Percentiles rank a stretch among this genome's conserved stretches.
Evolutionary conservation across 2,329 filamentous ascomycete species (phyloP).

Genomic region (Epicoccum sorghinum): DNA sequence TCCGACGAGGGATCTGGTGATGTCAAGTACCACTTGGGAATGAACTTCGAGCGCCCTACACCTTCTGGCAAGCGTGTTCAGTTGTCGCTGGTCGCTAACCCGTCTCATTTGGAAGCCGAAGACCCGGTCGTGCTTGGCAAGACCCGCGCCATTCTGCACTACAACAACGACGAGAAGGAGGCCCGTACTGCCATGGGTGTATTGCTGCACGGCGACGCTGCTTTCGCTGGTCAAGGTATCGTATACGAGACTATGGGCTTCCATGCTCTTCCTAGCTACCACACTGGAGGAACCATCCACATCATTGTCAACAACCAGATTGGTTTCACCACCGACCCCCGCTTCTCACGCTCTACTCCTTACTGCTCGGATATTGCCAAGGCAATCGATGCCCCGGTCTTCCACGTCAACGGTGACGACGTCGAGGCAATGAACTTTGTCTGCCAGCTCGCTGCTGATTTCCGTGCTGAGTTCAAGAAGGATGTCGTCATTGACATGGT

Average conservation of each 20-base stretch:
- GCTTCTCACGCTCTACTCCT: slow-evolving; percentile 94
- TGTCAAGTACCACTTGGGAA: slow-evolving; percentile 98
- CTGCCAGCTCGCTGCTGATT: slow-evolving; percentile 95
- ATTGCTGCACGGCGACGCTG: slow-evolving; percentile 94
- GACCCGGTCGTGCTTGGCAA: slow-evolving; percentile 98
- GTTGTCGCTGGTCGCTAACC: slow-evolving; percentile 96
- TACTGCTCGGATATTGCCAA: slow-evolving; percentile 99
- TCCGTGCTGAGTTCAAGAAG: slow-evolving; percentile 98
- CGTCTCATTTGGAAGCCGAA: slow-evolving; percentile 96
- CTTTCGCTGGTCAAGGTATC: slow-evolving; percentile 93
- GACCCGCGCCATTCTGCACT: slow-evolving; percentile 97
- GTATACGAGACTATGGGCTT: slow-evolving; percentile 99
- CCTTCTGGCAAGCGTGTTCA: slow-evolving; percentile 99
- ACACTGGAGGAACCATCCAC: slow-evolving; percentile 96
- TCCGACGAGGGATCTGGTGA: slow-evolving; percentile 97
- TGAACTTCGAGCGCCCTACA: slow-evolving; percentile 99
- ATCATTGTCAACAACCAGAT: slow-evolving; percentile 99
- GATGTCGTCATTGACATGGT: slow-evolving; percentile 98
- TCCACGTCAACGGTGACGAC: slow-evolving; percentile 99
- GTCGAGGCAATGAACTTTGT: slow-evolving; percentile 98
- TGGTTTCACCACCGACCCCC: slow-evolving; percentile 97
- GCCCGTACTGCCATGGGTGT: slow-evolving; percentile 94
- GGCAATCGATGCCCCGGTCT: slow-evolving; percentile 96
- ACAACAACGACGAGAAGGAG: slow-evolving; percentile 93
- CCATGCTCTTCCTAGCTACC: slow-evolving; percentile 93